A percentile compares a stretch with the other conserved stretches of the same genome.
These are phyloP conservation scores for Erigeron philadelphicus DNA, from an alignment of 140 eudicot species.

Conservation along the genomic window DNA sequence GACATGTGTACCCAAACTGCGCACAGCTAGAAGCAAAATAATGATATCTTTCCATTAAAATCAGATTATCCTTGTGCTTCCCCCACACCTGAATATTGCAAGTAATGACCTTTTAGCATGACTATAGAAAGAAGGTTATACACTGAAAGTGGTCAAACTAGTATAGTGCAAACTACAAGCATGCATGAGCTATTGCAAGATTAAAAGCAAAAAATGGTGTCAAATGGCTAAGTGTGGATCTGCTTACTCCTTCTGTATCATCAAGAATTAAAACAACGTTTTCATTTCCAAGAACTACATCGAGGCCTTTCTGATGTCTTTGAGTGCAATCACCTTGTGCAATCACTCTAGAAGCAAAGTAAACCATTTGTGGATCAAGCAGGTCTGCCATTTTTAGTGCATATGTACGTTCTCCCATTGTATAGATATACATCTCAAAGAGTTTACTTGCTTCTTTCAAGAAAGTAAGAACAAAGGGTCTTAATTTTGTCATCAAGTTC, in stretches of 20 bases:
- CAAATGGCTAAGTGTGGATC: not conserved
- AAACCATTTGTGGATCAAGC: constrained; percentile 60
- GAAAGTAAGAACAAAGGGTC: constrained; percentile 74
- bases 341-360: constrained; percentile 64
- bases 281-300: constrained; percentile 66
- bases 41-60: constrained; percentile 73
- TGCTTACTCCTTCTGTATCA: constrained; percentile 70
- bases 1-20: constrained; percentile 42
- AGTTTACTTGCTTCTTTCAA: constrained; percentile 66
- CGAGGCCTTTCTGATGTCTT: constrained; percentile 68
- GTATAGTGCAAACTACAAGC: no score
- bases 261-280: constrained; percentile 70
- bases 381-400: constrained; percentile 65
- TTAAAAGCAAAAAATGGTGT: not conserved
- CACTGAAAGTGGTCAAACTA: not conserved
- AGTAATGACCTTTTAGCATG: constrained; percentile 11
- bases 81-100: constrained; percentile 56
- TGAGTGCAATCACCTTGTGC: constrained; percentile 51
- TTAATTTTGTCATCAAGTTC: constrained; percentile 79
- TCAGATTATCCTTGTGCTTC: constrained; percentile 59
- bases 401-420: constrained; percentile 72
- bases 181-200: no score
- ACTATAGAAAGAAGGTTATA: not conserved
- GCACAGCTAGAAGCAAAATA: constrained; percentile 68
- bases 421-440: constrained; percentile 80